Evolutionary conservation across 352 stramenopile genomes (phyloP).

Genomic region (Pythium volutum): DNA sequence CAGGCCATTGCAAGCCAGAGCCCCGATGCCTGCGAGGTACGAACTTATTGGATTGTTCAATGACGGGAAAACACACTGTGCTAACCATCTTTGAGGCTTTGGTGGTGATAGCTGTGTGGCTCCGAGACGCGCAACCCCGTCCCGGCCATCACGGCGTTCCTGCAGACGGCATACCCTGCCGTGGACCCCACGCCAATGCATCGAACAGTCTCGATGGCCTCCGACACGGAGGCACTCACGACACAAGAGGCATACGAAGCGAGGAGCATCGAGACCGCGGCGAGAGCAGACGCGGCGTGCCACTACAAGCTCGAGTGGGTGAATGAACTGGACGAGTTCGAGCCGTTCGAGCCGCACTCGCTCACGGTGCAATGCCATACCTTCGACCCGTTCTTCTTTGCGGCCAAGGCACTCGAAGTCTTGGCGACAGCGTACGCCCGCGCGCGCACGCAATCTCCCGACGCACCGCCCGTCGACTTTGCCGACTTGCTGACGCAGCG

Average conservation of each 20-base stretch:
- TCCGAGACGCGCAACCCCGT: conserved; percentile 31
- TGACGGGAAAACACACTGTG: too few species aligned
- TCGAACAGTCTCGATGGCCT: conserved; percentile 11
- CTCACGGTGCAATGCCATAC: conserved; percentile 33
- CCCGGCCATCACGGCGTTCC: conserved; percentile 29
- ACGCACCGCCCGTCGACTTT: conserved; percentile 11
- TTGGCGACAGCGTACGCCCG: conserved; percentile 29
- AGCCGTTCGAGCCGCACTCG: conserved; percentile 26
- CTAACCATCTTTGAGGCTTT: not conserved
- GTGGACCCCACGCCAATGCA: conserved; percentile 1
- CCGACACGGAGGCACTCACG: conserved; percentile 6
- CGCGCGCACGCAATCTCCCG: not conserved
- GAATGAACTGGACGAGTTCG: conserved; percentile 38
- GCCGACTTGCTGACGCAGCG: conserved; percentile 21
- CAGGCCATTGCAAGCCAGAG: conserved; percentile 34
- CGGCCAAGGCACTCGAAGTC: conserved; percentile 29
- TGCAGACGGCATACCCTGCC: conserved; percentile 19
- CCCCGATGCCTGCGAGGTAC: conserved; percentile 39
- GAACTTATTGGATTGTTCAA: not conserved
- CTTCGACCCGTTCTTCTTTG: conserved; percentile 39
- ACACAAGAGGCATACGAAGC: not conserved
- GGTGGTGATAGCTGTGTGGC: conserved; percentile 30
- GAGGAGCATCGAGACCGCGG: conserved; percentile 8
- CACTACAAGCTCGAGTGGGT: conserved; percentile 49
- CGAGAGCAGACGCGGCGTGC: not conserved